Conservation (phyloP, 2,329 filamentous ascomycete genomes). For the Hypoxylon sp. region DNA sequence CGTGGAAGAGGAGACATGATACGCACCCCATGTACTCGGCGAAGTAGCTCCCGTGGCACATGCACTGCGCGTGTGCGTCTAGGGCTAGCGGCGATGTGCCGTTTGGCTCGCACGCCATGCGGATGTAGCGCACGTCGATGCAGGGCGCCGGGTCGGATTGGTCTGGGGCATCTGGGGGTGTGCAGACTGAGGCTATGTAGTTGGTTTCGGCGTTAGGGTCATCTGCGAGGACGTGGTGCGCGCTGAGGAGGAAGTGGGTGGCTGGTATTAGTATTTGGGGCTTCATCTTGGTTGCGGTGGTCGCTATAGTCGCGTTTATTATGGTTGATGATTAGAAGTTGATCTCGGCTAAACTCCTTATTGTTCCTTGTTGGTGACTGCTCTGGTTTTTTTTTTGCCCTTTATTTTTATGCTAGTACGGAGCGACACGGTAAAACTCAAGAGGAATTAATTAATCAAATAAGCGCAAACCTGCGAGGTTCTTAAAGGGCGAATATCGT, state of each 20-base stretch:
- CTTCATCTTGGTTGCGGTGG: conserved; percentile 22
- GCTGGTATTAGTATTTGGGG: background rate
- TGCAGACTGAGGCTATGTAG: conserved; percentile 19
- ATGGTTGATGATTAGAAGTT: too few relatives aligned
- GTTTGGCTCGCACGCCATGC: conserved; percentile 53
- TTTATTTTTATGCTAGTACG: background rate
- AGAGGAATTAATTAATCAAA: background rate
- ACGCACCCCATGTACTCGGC: conserved; percentile 61
- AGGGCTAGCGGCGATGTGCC: conserved; percentile 51
- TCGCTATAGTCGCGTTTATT: too few relatives aligned
- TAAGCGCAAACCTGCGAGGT: background rate
- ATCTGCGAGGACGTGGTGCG: conserved; percentile 9
- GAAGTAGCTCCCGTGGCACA: conserved; percentile 63
- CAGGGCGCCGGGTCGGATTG: conserved; percentile 48
- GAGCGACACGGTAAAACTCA: background rate
- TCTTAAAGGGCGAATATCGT: conserved; percentile 3
- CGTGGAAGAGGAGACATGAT: conserved; percentile 60
- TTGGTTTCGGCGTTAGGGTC: conserved; percentile 9
- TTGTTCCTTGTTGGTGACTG: background rate
- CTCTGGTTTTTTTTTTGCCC: background rate
- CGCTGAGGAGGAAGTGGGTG: conserved; percentile 9
- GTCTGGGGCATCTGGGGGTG: background rate
- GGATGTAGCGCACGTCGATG: conserved; percentile 52
- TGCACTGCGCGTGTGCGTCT: conserved; percentile 56
- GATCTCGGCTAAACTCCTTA: background rate